Base-by-base conservation (phyloP, 768 basidiomycete genomes). In the Leucogyrophana mollusca region DNA sequence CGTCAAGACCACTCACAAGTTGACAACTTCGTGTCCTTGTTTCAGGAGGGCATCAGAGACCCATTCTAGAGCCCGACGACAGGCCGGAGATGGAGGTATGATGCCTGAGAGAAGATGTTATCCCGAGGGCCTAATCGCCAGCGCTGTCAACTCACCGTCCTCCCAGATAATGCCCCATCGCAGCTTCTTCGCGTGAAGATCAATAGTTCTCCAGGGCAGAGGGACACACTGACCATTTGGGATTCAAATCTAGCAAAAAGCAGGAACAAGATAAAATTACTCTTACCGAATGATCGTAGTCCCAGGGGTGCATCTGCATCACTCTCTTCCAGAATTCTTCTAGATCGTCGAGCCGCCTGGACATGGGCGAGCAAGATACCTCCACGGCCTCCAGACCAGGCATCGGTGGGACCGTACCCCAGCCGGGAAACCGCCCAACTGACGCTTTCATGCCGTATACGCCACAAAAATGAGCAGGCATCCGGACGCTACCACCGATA, bases 401-500 rank as follows among this genome's bases (percentile, higher is more conserved):
- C 9, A 62, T 40, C 20, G 67, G 61, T 1, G 65, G 47, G 9
- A 43, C 45, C 3, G 61, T 44, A 20, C 73, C 72, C 39, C 56
- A 44, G 10, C 48, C 46, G 0, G 73, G 74, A 47, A 73, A 69
- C 32, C 74, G 64, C 17, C 73, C 69, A 0, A 55, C 38, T 9
- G 70, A 66, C 3, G 70, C 63, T 24, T 69, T 70, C 55, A 77
- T 60, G 14, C 66, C 57, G 49, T 76, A 77, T 16, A 77, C 36
- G 3, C 77, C 79, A 53, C 73, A 76, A 38, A 65, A 73, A 9
- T 73, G 70, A 1, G 78, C 68, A 1, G 79, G 79, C 43, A 74
- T 69, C 38, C 79, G 67, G 11, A 72, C 62, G 16, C 73, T 75
- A 4, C 79, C 79, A 1, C 77, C 78, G 14, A 79, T 56, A 49